Base-by-base conservation (phyloP, 805 yeast genomes). In the Candida sanyiensis region DNA sequence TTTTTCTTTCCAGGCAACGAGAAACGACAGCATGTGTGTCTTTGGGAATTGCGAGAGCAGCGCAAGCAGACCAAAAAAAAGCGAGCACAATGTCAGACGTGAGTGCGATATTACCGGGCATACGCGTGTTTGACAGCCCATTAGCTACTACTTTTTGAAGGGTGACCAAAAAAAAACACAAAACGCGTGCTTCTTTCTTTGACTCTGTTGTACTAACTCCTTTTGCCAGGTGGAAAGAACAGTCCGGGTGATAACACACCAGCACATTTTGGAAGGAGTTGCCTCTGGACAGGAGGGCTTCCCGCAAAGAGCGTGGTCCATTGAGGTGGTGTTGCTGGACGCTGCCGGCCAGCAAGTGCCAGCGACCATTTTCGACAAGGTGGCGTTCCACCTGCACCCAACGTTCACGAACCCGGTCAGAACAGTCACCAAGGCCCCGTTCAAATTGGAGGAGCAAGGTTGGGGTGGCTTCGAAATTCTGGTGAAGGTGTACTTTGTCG, bases 381-480 rank as follows among this genome's bases (percentile, higher is more conserved):
- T 88, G 38, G 88, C 95, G 5, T 90, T 90, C 61, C 81, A 87
- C 50, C 72, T 93, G 47, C 98, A 90, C 66, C 97, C 97, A 35
- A 93, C 97, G 8, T 90, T 90, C 64, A 77, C 77, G 35, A 88
- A 88, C 59, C 97, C 97, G 9, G 80, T 75, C 47, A 75, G 97
- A 59, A 70, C 82, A 10, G 60, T 87, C 57, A 85, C 83, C 55
- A 80, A 80, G 54, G 75, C 83, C 8, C 98, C 98, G 9, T 90
- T 89, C 64, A 74, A 65, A 56, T 82, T 90, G 41, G 84, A 78
- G 54, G 98, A 90, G 61, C 81, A 86, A 65, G 98, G 98, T 37
- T 90, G 98, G 97, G 98, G 97, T 59, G 97, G 90, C 50, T 90
- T 90, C 55, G 96, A 89, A 56, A 73, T 93, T 58, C 84, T 84